These are phyloP conservation scores for Tolypocladium ovalisporum DNA, from an alignment of 2,329 filamentous ascomycete species.

Conservation along the genomic window DNA sequence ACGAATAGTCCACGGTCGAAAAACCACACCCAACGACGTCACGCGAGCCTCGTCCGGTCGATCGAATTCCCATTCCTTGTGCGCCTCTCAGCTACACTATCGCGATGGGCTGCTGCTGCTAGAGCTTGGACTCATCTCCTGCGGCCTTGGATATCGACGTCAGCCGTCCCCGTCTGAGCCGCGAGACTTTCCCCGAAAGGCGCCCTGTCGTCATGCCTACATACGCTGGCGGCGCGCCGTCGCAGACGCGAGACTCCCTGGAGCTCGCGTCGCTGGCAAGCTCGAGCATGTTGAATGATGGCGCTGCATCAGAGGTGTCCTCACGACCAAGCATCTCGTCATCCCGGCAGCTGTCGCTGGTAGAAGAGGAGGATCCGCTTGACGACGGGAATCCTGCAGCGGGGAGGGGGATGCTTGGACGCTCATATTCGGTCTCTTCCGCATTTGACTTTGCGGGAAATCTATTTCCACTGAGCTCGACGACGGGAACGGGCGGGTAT, in stretches of 20 bases:
- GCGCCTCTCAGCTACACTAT: constrained; percentile 1
- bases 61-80: not conserved
- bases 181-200: not conserved
- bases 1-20: not conserved
- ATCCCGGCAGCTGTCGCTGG: constrained; percentile 78
- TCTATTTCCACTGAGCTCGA: constrained; percentile 84
- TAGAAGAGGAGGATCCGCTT: constrained; percentile 71
- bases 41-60: constrained; percentile 1
- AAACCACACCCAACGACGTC: constrained; percentile 4
- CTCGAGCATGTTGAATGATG: constrained; percentile 47
- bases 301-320: constrained; percentile 50
- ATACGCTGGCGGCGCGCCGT: constrained; percentile 24
- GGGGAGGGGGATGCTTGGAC: constrained; percentile 23
- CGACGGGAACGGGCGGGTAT: constrained; percentile 60
- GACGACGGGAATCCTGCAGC: constrained; percentile 40
- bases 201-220: constrained; percentile 28
- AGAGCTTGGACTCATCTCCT: not conserved
- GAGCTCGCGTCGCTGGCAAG: constrained; percentile 93
- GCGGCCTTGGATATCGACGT: not conserved
- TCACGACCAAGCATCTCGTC: constrained; percentile 83
- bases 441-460: constrained; percentile 94
- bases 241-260: constrained; percentile 71
- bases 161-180: not conserved
- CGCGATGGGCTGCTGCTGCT: constrained; percentile 17
- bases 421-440: constrained; percentile 83